Conservation (phyloP, 768 basidiomycete genomes). For the Amyloporia xantha region DNA sequence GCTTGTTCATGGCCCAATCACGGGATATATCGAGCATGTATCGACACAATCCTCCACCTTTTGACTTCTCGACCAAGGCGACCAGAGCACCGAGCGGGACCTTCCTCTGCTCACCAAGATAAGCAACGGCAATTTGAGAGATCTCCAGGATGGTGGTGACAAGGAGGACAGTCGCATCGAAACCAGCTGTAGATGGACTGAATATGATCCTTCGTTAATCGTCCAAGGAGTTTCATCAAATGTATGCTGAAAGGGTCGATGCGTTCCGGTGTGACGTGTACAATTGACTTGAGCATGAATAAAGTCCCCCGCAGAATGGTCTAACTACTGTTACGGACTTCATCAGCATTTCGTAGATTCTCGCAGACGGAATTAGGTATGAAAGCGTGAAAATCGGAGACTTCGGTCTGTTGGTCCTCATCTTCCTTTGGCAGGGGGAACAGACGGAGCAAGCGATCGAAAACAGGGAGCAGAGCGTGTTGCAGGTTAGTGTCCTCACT, state of each 20-base stretch:
- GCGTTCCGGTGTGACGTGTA: conserved; percentile 73
- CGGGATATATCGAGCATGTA: conserved; percentile 82
- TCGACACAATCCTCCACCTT: conserved; percentile 68
- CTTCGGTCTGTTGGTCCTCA: conserved; percentile 57
- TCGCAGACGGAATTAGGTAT: conserved; percentile 71
- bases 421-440: conserved; percentile 78
- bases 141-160: conserved; percentile 82
- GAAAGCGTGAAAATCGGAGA: conserved; percentile 73
- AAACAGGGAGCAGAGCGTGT: conserved; percentile 75
- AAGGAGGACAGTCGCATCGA: conserved; percentile 55
- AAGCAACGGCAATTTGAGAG: conserved; percentile 70
- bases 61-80: conserved; percentile 85
- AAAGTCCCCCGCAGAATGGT: conserved; percentile 68
- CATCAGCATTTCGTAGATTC: conserved; percentile 60
- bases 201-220: conserved; percentile 84
- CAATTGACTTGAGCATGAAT: conserved; percentile 81
- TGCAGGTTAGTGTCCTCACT: conserved; percentile 76
- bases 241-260: conserved; percentile 72
- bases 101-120: conserved; percentile 81
- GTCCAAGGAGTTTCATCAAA: conserved; percentile 79
- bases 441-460: conserved; percentile 70
- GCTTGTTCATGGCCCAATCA: conserved; percentile 84
- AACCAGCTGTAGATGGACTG: conserved; percentile 44
- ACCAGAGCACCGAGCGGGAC: conserved; percentile 73
- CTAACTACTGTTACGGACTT: conserved; percentile 5